Percentiles rank a stretch among this genome's conserved stretches.
Conservation (phyloP, 2,329 filamentous ascomycete genomes). For the Stachybotrys chartarum region DNA sequence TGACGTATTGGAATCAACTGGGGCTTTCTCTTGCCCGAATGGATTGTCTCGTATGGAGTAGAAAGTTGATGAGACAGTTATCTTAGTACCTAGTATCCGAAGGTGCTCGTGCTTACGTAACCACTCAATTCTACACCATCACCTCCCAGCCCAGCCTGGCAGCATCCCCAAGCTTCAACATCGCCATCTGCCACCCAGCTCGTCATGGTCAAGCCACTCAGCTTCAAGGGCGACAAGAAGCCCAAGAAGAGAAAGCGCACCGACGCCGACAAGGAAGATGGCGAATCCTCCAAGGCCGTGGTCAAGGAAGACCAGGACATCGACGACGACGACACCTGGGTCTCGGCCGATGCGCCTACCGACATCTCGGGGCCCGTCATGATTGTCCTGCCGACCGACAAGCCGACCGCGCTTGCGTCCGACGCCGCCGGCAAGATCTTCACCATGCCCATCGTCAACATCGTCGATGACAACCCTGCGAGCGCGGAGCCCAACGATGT, state of each 20-base stretch:
- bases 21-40: no score
- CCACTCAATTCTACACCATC: slow-evolving; percentile 7
- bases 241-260: slow-evolving; percentile 82
- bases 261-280: slow-evolving; percentile 39
- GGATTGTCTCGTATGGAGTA: no score
- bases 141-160: neutral
- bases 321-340: slow-evolving; percentile 77
- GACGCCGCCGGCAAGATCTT: slow-evolving; percentile 86
- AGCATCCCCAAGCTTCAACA: neutral
- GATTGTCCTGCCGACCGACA: slow-evolving; percentile 70
- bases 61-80: no score
- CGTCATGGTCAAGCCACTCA: slow-evolving; percentile 78
- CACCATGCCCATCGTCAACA: slow-evolving; percentile 73
- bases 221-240: slow-evolving; percentile 97
- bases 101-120: slow-evolving; percentile 15
- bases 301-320: slow-evolving; percentile 11
- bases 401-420: slow-evolving; percentile 70
- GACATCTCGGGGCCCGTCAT: slow-evolving; percentile 80
- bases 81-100: no score
- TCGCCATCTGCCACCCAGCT: neutral
- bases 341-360: slow-evolving; percentile 65
- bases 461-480: slow-evolving; percentile 72
- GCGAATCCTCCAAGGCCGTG: slow-evolving; percentile 24
- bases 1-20: no score
- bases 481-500: slow-evolving; percentile 95